Conservation (phyloP, 2,329 filamentous ascomycete genomes). For the Aspergillus versicolor region DNA sequence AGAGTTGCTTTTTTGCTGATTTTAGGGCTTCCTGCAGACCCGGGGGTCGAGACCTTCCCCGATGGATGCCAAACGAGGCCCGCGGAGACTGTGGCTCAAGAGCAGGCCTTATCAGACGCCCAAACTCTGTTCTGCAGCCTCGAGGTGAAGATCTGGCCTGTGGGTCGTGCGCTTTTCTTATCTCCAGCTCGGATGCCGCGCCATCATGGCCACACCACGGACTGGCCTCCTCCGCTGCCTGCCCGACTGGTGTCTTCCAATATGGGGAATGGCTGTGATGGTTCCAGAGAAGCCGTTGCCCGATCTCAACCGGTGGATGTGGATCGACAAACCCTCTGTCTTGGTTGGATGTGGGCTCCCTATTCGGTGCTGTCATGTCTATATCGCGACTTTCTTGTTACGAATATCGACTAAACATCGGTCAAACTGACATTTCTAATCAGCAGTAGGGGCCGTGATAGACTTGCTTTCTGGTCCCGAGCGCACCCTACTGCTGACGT, state of each 20-base stretch:
- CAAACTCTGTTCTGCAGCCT: not conserved
- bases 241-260: not conserved
- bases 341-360: not conserved
- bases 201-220: not conserved
- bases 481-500: not conserved
- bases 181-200: not conserved
- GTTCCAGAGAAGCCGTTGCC: not conserved
- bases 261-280: not conserved
- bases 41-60: not conserved
- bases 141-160: not conserved
- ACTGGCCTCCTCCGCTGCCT: conserved; percentile 1
- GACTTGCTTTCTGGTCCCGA: not conserved
- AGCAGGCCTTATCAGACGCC: conserved; percentile 3
- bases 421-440: conserved; percentile 11
- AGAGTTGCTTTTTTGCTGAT: not conserved
- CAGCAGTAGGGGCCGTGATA: conserved; percentile 5
- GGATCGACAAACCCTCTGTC: not conserved
- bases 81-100: conserved; percentile 9
- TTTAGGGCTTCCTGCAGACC: not conserved
- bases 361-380: not conserved
- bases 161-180: conserved; percentile 8
- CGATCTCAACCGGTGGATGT: not conserved
- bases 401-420: conserved; percentile 12
- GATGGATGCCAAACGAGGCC: not conserved
- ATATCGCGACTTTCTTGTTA: conserved; percentile 11